Evolutionary conservation across 2,329 filamentous ascomycete species (phyloP), one percentile per base, ranked within the genome.

Genomic region (Aspergillus tubingensis): DNA sequence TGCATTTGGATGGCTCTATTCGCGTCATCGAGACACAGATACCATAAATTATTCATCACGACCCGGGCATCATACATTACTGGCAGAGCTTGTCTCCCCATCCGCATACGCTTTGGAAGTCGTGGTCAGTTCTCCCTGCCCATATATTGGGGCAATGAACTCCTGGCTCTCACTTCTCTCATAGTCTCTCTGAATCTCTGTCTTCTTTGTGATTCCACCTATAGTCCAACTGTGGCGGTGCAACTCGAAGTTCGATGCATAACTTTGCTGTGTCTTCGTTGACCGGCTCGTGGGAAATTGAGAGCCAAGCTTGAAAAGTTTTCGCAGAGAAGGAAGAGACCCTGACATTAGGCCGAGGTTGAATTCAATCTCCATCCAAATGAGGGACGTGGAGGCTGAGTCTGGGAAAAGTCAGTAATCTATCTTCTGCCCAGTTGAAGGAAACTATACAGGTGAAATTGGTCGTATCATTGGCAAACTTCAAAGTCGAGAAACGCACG

Each of bases 351-450:
- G 53, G n/a, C 58, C 58, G 7, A 60, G 54, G 10, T 60, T 60
- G 58, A 60, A 60, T 27, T 60, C 58, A 25, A 60, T 48, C 36
- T 57, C 58, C 58, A 60, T 60, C 58, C 53, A 60, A 19, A 60
- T 57, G 8, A 60, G 53, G n/a, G 58, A 60, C 6, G 30, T 56
- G 15, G 58, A 49, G 5, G 58, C 53, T 8, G 58, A 60, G 30
- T 60, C 58, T 60, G 38, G 17, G 3, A 1, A 1, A 25, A 36
- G 11, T 36, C 32, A 36, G 32, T 6, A 32, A 13, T 32, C 30
- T n/a, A 5, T 21, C 11, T 21, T 5, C 32, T 13, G 32, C 11
- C 32, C 10, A 36, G 3, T 7, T 25, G 5, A 10, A 5, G 11
- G n/a, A 11, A 23, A 32, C n/a, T 21, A 13, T 54, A 59, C 57